Evolutionary conservation across 306 rosid genomes (phyloP).

Genomic region (Mimosa pudica): DNA sequence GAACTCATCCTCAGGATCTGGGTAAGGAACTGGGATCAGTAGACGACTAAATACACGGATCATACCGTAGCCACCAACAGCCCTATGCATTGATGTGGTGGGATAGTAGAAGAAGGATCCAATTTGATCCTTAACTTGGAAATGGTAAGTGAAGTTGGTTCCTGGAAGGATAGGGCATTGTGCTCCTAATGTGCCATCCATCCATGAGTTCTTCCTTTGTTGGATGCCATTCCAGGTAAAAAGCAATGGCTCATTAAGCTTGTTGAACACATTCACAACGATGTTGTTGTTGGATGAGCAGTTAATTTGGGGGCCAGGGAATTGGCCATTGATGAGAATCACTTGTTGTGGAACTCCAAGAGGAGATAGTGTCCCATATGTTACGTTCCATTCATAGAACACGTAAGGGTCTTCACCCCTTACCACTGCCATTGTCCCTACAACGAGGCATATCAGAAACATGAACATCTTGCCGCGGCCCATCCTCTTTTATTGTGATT

Average conservation of each 20-base stretch:
- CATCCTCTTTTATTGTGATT: background rate
- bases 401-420: background rate
- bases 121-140: slow-evolving; percentile 27
- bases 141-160: slow-evolving; percentile 52
- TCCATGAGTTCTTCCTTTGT: slow-evolving; percentile 65
- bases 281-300: slow-evolving; percentile 62
- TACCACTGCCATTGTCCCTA: background rate
- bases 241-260: slow-evolving; percentile 63
- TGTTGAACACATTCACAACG: slow-evolving; percentile 52
- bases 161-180: slow-evolving; percentile 65
- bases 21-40: slow-evolving; percentile 56
- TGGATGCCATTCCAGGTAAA: slow-evolving; percentile 62
- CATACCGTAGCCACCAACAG: slow-evolving; percentile 57
- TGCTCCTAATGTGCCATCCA: slow-evolving; percentile 58
- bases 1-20: slow-evolving; percentile 19
- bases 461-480: background rate
- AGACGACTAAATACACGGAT: slow-evolving; percentile 56
- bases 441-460: background rate
- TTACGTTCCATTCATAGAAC: background rate
- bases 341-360: slow-evolving; percentile 45
- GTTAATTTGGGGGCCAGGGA: slow-evolving; percentile 64
- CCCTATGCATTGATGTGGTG: slow-evolving; percentile 47
- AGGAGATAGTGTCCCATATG: background rate
- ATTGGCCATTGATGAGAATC: slow-evolving; percentile 62
- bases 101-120: slow-evolving; percentile 58